phyloP scores from a whole-genome alignment of 371 early-diverging fungal species.

The Lichtheimia ornata region DNA sequence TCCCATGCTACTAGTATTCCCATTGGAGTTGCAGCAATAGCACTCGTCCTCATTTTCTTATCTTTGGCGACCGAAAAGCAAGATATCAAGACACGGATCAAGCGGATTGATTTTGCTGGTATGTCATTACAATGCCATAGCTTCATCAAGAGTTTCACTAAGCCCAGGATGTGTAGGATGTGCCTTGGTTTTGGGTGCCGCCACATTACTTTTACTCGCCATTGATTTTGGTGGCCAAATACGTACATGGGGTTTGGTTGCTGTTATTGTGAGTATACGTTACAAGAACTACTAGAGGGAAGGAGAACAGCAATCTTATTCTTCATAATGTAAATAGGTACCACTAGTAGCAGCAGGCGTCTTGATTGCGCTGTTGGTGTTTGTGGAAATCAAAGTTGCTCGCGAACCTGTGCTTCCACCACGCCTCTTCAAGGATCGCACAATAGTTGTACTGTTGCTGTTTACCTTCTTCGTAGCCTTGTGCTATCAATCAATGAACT shows the following conservation, averaged over 20 bases:
- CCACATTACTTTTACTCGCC: conserved; percentile 41
- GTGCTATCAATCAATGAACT: conserved; percentile 53
- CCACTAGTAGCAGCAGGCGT: conserved; percentile 54
- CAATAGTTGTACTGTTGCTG: conserved; percentile 26
- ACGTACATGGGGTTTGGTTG: conserved; percentile 61
- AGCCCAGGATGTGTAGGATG: background rate
- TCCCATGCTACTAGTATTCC: conserved; percentile 31
- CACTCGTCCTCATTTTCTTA: conserved; percentile 28
- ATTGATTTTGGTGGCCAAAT: conserved; percentile 50
- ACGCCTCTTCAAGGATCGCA: conserved; percentile 48
- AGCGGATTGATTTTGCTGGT: conserved; percentile 41
- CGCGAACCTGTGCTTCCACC: conserved; percentile 60
- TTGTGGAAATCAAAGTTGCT: conserved; percentile 52
- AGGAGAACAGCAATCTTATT: background rate
- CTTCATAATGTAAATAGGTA: background rate
- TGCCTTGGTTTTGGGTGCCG: conserved; percentile 32
- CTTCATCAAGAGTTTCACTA: conserved; percentile 5
- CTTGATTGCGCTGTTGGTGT: conserved; percentile 33
- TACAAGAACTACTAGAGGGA: background rate
- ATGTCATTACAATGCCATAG: background rate
- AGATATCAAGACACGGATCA: conserved; percentile 35
- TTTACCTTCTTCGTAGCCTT: conserved; percentile 55
- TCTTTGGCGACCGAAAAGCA: conserved; percentile 26
- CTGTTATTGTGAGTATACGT: conserved; percentile 42
- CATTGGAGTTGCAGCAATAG: conserved; percentile 38